A percentile compares a stretch with the other conserved stretches of the same genome.
phyloP scores from a whole-genome alignment of 805 yeast species.

The Cyberlindnera nakhonratchasimensis region DNA sequence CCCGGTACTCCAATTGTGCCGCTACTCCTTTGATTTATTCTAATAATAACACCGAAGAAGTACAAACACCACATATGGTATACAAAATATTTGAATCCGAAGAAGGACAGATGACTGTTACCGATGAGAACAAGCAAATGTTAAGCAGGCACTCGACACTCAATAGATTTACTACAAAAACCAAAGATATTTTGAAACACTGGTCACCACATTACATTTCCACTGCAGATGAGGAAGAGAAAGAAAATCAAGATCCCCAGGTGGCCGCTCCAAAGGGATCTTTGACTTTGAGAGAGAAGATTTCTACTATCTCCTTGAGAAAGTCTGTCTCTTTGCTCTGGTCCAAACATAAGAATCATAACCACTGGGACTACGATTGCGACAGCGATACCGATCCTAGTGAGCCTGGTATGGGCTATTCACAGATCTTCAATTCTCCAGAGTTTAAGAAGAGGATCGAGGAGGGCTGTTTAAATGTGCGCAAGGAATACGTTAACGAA shows the following conservation, averaged over 20 bases:
- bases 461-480: conserved; percentile 6
- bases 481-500: background rate
- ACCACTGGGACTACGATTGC: background rate
- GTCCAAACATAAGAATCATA: background rate
- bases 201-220: conserved; percentile 3
- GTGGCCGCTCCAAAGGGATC: background rate
- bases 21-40: background rate
- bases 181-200: conserved; percentile 13
- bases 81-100: background rate
- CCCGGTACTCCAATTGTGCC: background rate
- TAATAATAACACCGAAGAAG: background rate
- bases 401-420: conserved; percentile 1
- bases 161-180: conserved; percentile 12
- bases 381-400: background rate
- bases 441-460: conserved; percentile 14
- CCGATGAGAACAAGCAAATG: background rate
- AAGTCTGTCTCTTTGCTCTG: conserved; percentile 1
- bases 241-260: conserved; percentile 4
- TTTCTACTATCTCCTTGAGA: conserved; percentile 2
- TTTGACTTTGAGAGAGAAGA: background rate
- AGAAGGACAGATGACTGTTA: background rate
- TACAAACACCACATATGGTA: background rate
- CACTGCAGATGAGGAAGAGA: conserved; percentile 1
- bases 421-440: conserved; percentile 11
- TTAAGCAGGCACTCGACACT: conserved; percentile 10